Base-by-base conservation (phyloP, 768 basidiomycete genomes). In the Leccinum imitatum region DNA sequence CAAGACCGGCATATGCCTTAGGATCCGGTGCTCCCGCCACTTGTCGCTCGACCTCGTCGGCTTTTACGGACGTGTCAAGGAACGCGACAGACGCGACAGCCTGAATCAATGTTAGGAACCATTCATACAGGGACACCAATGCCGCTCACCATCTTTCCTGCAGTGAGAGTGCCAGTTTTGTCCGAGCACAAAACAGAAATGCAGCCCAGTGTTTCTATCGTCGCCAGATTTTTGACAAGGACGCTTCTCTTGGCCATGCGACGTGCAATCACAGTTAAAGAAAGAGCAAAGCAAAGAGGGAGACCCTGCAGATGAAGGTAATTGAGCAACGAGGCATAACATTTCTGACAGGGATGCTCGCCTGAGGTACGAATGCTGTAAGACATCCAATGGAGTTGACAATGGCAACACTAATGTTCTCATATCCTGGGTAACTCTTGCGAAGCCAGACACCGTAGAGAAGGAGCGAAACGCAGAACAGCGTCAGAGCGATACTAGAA, bases 151-250 rank as follows among this genome's bases (percentile, higher is more conserved):
- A 84, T 85, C 62, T 75, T 75, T 25, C 79, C 80, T 50, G 79
- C 69, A 1, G 80, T 84, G 35, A 84, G 68, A 11, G 80, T 83
- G n/a, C 82, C 81, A 1, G 79, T 80, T 59, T 85, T 85, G 71
- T 85, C 84, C 6, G 81, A 80, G 65, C 82, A 82, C 21, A 85
- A 58, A 37, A 83, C 78, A 17, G 79, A 78, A 61, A 85, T 81
- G 19, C 76, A 74, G 0, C 83, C 83, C 3, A 84, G 75, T 0
- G 82, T 81, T 62, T 84, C 83, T 54, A 85, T 80, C 1, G 80
- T 84, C 39, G 80, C 78, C 59, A 84, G 71, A 52, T 78, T 79
- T 64, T 83, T 83, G 59, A 82, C 81, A 4, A 81, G 73, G 19
- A 82, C 76, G 14, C 77, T 77, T 39, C 80, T 72, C 52, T 73